Base-by-base conservation (phyloP, 176 grass and related monocot genomes). In the Oryza longistaminata region DNA sequence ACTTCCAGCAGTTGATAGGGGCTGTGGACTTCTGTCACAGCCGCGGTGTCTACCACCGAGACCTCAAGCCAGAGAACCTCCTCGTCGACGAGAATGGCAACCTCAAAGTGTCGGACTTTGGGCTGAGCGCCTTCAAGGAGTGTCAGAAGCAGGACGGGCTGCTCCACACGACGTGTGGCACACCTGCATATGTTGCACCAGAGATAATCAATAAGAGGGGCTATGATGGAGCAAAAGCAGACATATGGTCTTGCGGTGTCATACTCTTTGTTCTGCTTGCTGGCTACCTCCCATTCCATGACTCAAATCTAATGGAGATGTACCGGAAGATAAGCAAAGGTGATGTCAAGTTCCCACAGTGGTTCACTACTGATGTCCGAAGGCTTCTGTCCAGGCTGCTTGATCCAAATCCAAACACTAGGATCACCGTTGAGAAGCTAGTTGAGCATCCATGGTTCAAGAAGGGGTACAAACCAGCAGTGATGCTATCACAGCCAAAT, bases 41-140 rank as follows among this genome's bases (percentile, higher is more conserved):
- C 75, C 92, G 92, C 1, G 95, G 88, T n/a, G 92, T 97, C 71
- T 97, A 89, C 68, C 95, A 97, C 84, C 88, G 92, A 16, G 92
- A 97, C 49, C 95, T 97, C 31, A 94, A 97, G 87, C 95, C 88
- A 0, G 95, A 97, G 82, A 97, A 97, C 86, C 92, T 94, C 34
- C 90, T 97, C 5, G 71, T 97, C 10, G 90, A 97, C 11, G 95
- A 94, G 81, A 81, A 94, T 22, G 92, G 95, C 45, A 92, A 91
- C 75, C 95, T 97, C 75, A 97, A 97, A 75, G 92, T 94, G 14
- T 86, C 95, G 0, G 95, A 94, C 81, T 97, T 97, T 3, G 92
- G 95, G 48, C 72, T 94, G 48, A 94, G 92, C 11, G 90, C 92
- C 48, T 70, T 97, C 26, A 83, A 21, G 65, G 95, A 93, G 86